Percentiles rank a stretch among this genome's conserved stretches.
Evolutionary conservation across 2,329 filamentous ascomycete species (phyloP).

Genomic region (Ciborinia camelliae): DNA sequence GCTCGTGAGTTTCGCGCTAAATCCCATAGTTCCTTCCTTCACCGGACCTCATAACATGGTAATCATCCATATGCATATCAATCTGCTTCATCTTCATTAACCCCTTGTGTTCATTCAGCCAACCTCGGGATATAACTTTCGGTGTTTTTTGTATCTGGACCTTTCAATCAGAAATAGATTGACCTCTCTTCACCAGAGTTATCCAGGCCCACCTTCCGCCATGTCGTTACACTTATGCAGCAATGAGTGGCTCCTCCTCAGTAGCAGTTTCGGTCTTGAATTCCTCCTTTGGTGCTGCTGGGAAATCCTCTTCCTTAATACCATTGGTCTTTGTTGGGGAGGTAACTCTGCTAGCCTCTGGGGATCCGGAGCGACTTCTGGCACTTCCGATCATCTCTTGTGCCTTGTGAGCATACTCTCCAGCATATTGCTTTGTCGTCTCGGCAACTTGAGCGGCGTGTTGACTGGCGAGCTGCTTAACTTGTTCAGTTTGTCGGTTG

Average conservation of each 20-base stretch:
- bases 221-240: slow-evolving; percentile 24
- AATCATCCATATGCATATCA: neutral
- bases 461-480: slow-evolving; percentile 59
- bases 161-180: neutral
- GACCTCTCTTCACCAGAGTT: slow-evolving; percentile 13
- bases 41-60: neutral
- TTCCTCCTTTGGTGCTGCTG: slow-evolving; percentile 35
- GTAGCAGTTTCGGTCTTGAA: slow-evolving; percentile 31
- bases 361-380: slow-evolving; percentile 34
- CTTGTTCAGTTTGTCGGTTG: slow-evolving; percentile 60
- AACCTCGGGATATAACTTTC: neutral
- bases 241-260: slow-evolving; percentile 31
- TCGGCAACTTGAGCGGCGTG: slow-evolving; percentile 61
- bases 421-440: slow-evolving; percentile 64
- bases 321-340: slow-evolving; percentile 25
- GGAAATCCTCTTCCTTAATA: slow-evolving; percentile 34
- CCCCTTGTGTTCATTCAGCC: slow-evolving; percentile 6
- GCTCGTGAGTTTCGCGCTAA: neutral
- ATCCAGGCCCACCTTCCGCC: neutral
- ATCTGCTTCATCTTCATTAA: neutral
- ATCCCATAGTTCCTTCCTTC: slow-evolving; percentile 7
- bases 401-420: slow-evolving; percentile 65
- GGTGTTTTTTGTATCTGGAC: neutral
- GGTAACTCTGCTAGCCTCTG: slow-evolving; percentile 23
- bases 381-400: slow-evolving; percentile 55